Evolutionary conservation across 768 basidiomycete species (phyloP).

Genomic region (Podaxis pistillaris): DNA sequence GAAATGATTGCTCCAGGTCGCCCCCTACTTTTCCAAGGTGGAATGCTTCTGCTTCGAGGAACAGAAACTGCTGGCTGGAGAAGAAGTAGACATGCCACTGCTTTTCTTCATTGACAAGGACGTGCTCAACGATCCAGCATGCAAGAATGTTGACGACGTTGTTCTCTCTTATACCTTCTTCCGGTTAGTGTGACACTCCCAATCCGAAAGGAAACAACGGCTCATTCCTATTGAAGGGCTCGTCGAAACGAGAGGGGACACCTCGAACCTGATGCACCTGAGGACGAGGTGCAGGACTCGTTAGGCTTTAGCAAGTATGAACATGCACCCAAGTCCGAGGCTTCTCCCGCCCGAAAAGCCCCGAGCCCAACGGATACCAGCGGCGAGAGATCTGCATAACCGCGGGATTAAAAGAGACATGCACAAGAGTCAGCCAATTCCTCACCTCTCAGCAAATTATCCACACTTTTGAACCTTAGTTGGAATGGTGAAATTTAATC

Average conservation of each 20-base stretch:
- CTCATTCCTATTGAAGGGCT: slow-evolving; percentile 50
- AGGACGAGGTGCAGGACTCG: slow-evolving; percentile 76
- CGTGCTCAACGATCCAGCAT: slow-evolving; percentile 87
- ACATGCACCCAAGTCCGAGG: slow-evolving; percentile 41
- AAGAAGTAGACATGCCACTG: slow-evolving; percentile 97
- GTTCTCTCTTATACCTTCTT: slow-evolving; percentile 98
- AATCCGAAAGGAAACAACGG: not conserved
- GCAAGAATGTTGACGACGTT: slow-evolving; percentile 84
- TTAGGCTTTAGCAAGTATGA: slow-evolving; percentile 73
- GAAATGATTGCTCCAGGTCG: slow-evolving; percentile 55
- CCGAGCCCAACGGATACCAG: not conserved
- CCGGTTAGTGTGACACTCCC: slow-evolving; percentile 50
- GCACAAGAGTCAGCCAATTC: too few relatives aligned
- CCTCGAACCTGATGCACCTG: slow-evolving; percentile 85
- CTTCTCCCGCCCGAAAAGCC: slow-evolving; percentile 6
- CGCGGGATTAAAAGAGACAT: not conserved
- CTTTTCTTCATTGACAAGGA: slow-evolving; percentile 99
- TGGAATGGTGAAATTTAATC: too few relatives aligned
- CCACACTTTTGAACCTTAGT: too few relatives aligned
- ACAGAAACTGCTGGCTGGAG: slow-evolving; percentile 89
- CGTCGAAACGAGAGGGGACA: slow-evolving; percentile 83
- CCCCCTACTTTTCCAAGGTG: slow-evolving; percentile 98
- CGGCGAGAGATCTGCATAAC: slow-evolving; percentile 6
- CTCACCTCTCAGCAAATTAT: too few relatives aligned
- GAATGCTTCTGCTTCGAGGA: slow-evolving; percentile 99